These are phyloP conservation scores for Tulasnella sp. DNA, from an alignment of 768 basidiomycete genomes.

Conservation along the genomic window DNA sequence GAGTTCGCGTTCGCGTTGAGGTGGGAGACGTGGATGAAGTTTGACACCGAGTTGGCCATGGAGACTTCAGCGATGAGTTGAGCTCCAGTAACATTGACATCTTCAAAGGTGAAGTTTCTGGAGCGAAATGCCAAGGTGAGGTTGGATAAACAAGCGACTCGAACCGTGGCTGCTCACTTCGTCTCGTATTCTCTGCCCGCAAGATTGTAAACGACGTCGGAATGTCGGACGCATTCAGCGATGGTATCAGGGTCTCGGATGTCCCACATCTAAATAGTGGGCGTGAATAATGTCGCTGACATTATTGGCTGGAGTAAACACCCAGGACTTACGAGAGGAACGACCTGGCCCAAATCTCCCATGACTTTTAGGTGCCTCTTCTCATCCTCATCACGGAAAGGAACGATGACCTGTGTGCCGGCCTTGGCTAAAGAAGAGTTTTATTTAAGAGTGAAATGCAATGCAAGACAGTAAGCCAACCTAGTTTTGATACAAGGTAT, in stretches of 20 bases:
- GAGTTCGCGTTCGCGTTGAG: conserved; percentile 82
- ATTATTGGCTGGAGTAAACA: neutral
- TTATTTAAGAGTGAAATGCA: conserved; percentile 8
- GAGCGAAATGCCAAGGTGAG: neutral
- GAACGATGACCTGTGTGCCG: conserved; percentile 90
- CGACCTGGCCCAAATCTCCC: conserved; percentile 96
- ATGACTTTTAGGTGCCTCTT: conserved; percentile 84
- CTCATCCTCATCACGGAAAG: conserved; percentile 93
- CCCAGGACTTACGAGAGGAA: conserved; percentile 68
- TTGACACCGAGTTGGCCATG: conserved; percentile 68
- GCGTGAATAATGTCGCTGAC: neutral
- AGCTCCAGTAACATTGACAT: conserved; percentile 79
- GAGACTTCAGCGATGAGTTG: conserved; percentile 82
- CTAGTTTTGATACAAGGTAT: conserved; percentile 91
- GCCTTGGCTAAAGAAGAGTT: conserved; percentile 58
- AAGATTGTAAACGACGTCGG: conserved; percentile 95
- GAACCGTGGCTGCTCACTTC: conserved; percentile 55
- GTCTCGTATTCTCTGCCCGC: conserved; percentile 93
- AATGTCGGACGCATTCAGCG: conserved; percentile 88
- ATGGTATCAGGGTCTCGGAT: conserved; percentile 86
- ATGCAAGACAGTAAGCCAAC: conserved; percentile 46
- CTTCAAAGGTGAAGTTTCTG: conserved; percentile 84
- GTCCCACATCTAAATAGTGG: conserved; percentile 82
- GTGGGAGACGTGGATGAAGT: conserved; percentile 92
- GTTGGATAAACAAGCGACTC: neutral